Base-by-base conservation (phyloP, 2,329 filamentous ascomycete species). In the Xylaria hypoxylon region DNA sequence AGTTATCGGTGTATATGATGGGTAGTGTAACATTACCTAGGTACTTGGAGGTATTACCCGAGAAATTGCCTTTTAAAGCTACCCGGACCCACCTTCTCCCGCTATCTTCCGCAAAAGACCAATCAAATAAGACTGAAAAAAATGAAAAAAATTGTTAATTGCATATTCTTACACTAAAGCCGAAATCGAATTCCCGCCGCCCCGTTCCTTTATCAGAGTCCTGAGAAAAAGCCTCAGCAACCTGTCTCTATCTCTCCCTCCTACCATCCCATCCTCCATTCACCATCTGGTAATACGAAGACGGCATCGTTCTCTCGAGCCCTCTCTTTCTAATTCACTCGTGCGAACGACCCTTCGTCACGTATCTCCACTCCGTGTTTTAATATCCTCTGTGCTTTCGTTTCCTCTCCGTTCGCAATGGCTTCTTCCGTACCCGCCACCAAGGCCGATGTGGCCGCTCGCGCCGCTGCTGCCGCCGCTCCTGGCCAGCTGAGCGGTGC, bases 401-500 rank as follows among this genome's bases (percentile, higher is more conserved):
- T 69, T 59, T 19, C 11, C 44, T 31, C 47, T 58, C 31, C 33
- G 42, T 57, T 63, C 70, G 55, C 63, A 52, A 76, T 76, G 74
- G 62, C 74, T 67, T 59, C 65, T 67, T 62, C 66, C 61, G 62
- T 69, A 59, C 56, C 72, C 56, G 67, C 67, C 59, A 69, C 73
- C 55, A 74, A 75, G 67, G 62, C 70, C 65, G 74, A 71, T 65
- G 71, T 63, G 44, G 28, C 62, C 33, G 63, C 70, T 59, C 65
- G 63, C 33, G 44, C 68, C 42, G 68, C 70, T 40, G 68, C 68
- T 38, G 72, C 73, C 59, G 71, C 72, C 58, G 69, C 72, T 50
- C 72, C 74, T 52, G 71, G 61, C 50, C 65, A 73, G 70, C 62
- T 71, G 28, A 76, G 68, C 72, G 73, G 74, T 58, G 10, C 70